Conservation (phyloP, 2,329 filamentous ascomycete species). For the Eutypa lata region DNA sequence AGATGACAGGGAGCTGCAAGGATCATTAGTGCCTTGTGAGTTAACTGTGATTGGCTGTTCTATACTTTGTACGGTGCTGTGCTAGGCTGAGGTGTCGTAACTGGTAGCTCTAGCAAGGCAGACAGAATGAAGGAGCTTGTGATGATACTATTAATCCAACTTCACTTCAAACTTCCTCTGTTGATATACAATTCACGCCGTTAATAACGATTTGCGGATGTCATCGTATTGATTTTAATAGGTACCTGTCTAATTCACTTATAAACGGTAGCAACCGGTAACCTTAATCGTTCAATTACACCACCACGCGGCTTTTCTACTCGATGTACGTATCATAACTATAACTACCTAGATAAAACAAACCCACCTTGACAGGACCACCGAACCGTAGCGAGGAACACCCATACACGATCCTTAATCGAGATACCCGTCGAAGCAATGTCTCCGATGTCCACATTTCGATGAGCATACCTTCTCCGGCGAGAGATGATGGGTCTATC, state of each 20-base stretch:
- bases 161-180: too few species aligned
- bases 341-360: too few species aligned
- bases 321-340: too few species aligned
- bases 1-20: not conserved
- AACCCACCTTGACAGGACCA: not conserved
- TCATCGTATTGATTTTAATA: too few species aligned
- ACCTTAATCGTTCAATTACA: too few species aligned
- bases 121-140: not conserved
- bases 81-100: not conserved
- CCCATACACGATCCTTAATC: not conserved
- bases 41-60: not conserved
- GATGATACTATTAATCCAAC: not conserved
- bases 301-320: too few species aligned
- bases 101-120: not conserved
- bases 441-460: conserved; percentile 19
- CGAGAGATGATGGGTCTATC: conserved; percentile 39
- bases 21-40: not conserved
- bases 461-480: conserved; percentile 26
- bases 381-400: not conserved
- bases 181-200: too few species aligned
- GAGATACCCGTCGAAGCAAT: conserved; percentile 17
- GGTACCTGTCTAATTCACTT: too few species aligned
- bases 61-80: not conserved
- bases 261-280: too few species aligned
- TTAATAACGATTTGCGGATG: too few species aligned